Evolutionary conservation across 257 asterid genomes (phyloP).

Genomic region (Ehretia macrophylla): DNA sequence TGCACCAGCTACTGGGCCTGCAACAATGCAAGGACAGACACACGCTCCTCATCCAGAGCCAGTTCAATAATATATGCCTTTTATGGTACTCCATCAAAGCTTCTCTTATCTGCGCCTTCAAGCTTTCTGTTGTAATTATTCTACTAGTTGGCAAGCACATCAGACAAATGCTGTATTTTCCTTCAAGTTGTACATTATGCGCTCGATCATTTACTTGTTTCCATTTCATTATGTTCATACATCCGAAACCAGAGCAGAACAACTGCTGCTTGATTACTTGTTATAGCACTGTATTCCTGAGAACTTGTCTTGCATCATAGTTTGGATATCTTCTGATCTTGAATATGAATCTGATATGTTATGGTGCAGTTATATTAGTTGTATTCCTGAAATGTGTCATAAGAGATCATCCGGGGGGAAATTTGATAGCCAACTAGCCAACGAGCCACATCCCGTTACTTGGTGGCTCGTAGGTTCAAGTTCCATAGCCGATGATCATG

Average conservation of each 20-base stretch:
- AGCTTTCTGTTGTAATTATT: background rate
- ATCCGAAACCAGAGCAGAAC: no score
- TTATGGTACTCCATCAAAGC: background rate
- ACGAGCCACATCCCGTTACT: no score
- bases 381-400: no score
- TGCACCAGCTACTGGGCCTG: slow-evolving; percentile 7
- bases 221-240: background rate
- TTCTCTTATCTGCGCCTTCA: background rate
- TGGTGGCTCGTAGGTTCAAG: no score
- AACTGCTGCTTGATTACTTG: background rate
- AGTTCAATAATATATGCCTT: slow-evolving; percentile 7
- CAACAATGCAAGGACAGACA: background rate
- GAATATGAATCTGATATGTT: no score
- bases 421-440: no score
- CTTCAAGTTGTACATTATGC: background rate
- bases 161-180: no score
- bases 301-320: background rate
- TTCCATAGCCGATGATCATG: no score
- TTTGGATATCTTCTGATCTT: background rate
- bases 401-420: no score
- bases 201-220: background rate
- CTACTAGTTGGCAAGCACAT: background rate
- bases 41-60: slow-evolving; percentile 13
- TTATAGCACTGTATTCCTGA: background rate
- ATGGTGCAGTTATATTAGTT: no score